phyloP scores from a whole-genome alignment of 208 protist species.

The Leishmania tarentolae region DNA sequence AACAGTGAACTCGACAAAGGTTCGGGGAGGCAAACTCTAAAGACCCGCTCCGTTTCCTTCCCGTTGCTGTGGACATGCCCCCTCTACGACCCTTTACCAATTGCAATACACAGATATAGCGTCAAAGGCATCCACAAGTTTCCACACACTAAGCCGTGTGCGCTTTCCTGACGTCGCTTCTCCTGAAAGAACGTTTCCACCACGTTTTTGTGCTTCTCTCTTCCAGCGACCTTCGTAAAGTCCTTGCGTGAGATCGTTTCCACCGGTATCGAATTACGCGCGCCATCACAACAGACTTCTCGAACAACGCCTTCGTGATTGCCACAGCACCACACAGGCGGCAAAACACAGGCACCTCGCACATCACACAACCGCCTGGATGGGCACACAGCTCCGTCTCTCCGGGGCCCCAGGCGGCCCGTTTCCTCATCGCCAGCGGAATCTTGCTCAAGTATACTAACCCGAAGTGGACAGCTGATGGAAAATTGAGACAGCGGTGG shows the following conservation, averaged over 20 bases:
- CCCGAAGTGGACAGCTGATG: constrained; percentile 15
- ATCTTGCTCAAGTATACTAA: constrained; percentile 45
- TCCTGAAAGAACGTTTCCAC: not conserved
- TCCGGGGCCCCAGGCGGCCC: not conserved
- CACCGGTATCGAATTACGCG: not conserved
- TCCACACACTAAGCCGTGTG: not conserved
- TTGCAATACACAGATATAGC: not conserved
- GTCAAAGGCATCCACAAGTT: not conserved
- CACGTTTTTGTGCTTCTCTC: not conserved
- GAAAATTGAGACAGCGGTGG: constrained; percentile 14
- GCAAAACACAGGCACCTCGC: not conserved
- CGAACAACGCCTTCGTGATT: not conserved
- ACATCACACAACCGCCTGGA: not conserved
- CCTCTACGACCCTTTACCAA: too few relatives aligned
- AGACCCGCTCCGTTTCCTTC: not conserved
- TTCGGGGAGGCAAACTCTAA: too few relatives aligned
- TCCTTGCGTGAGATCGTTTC: not conserved
- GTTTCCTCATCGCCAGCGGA: not conserved
- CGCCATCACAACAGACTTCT: not conserved
- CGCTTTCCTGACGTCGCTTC: not conserved
- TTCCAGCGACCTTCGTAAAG: not conserved
- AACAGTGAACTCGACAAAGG: not conserved
- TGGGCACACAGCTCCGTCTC: not conserved
- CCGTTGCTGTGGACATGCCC: not conserved
- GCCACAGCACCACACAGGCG: not conserved